phyloP scores from a whole-genome alignment of 208 protist genomes.

The Kentomonas sorsogonicus region DNA sequence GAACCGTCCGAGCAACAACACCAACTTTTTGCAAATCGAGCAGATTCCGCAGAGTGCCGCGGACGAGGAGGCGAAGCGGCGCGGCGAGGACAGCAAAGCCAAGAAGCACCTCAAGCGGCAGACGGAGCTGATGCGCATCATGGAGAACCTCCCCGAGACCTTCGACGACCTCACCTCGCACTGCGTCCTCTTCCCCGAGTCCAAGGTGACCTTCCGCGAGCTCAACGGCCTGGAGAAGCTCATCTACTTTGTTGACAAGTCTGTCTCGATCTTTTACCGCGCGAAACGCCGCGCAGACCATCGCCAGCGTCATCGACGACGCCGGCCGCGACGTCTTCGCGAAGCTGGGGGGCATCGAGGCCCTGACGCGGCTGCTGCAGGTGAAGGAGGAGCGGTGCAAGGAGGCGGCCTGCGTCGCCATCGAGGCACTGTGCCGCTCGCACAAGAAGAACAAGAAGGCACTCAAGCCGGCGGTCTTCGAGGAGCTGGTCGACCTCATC shows the following conservation, averaged over 20 bases:
- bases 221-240: conserved; percentile 76
- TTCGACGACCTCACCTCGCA: conserved; percentile 90
- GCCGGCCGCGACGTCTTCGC: conserved; percentile 55
- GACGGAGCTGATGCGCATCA: conserved; percentile 85
- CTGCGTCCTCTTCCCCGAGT: conserved; percentile 84
- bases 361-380: conserved; percentile 61
- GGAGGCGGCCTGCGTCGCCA: conserved; percentile 79
- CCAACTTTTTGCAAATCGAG: conserved; percentile 75
- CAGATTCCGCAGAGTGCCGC: conserved; percentile 50
- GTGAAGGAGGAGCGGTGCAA: conserved; percentile 89
- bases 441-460: conserved; percentile 64
- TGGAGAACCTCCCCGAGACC: conserved; percentile 84
- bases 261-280: conserved; percentile 77
- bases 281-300: conserved; percentile 83
- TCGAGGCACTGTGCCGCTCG: conserved; percentile 80
- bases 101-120: conserved; percentile 72
- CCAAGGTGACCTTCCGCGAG: conserved; percentile 75
- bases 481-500: conserved; percentile 72
- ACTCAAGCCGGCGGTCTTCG: conserved; percentile 53
- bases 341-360: conserved; percentile 61
- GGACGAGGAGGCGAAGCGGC: conserved; percentile 19
- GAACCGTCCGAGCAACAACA: conserved; percentile 49
- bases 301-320: conserved; percentile 86
- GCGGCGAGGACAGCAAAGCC: conserved; percentile 18
- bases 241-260: conserved; percentile 77